Evolutionary conservation across 106 monocot genomes (phyloP).

Genomic region (Apostasia ramifera): DNA sequence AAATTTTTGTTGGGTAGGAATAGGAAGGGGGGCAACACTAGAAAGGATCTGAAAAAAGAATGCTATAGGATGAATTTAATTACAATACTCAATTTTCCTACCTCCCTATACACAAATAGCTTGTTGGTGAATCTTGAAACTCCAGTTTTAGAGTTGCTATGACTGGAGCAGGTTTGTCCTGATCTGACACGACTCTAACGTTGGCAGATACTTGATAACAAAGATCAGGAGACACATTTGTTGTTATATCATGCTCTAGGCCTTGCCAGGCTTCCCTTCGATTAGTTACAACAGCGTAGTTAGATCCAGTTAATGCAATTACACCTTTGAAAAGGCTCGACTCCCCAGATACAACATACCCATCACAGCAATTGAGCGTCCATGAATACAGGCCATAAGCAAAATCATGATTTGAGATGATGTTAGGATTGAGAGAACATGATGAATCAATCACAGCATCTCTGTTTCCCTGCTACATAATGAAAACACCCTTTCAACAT

Average conservation of each 20-base stretch:
- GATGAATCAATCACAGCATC: background rate
- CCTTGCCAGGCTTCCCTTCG: slow-evolving; percentile 45
- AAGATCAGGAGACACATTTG: slow-evolving; percentile 14
- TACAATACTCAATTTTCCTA: background rate
- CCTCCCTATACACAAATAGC: slow-evolving; percentile 32
- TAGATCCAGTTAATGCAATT: slow-evolving; percentile 17
- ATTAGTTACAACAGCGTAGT: slow-evolving; percentile 36
- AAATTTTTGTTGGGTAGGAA: too few species aligned
- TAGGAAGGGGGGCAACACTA: too few species aligned
- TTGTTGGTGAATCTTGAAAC: slow-evolving; percentile 6
- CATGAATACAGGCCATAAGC: slow-evolving; percentile 24
- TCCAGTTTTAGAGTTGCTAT: slow-evolving; percentile 40
- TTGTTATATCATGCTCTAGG: slow-evolving; percentile 36
- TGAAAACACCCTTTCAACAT: background rate
- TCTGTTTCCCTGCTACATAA: slow-evolving; percentile 6
- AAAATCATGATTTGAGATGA: slow-evolving; percentile 39
- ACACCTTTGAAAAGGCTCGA: slow-evolving; percentile 13
- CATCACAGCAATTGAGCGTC: slow-evolving; percentile 31
- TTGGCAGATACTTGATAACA: slow-evolving; percentile 19
- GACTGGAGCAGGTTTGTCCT: slow-evolving; percentile 16
- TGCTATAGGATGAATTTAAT: too few species aligned
- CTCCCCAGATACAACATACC: slow-evolving; percentile 20
- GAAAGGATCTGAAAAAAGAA: too few species aligned
- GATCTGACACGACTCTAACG: slow-evolving; percentile 23
- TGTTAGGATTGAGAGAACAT: slow-evolving; percentile 10